Percentiles rank a stretch among this genome's conserved stretches.
Conservation (phyloP, 495 filamentous ascomycete species). For the Clohesyomyces aquaticus region DNA sequence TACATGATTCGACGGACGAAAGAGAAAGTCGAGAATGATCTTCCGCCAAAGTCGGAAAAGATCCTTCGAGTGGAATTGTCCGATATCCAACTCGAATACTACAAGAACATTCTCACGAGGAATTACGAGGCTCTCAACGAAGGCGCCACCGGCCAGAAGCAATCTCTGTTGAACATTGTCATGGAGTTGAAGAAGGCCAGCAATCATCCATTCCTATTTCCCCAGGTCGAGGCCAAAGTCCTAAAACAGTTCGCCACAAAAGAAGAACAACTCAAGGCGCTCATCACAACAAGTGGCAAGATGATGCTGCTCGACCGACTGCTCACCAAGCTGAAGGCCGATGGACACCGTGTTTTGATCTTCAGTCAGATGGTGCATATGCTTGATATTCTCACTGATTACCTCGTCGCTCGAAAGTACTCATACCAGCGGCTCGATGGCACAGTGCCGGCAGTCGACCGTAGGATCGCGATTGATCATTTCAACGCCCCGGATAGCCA, state of each 20-base stretch:
- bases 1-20: slow-evolving; percentile 97
- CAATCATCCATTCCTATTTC: slow-evolving; percentile 98
- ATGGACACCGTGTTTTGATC: slow-evolving; percentile 93
- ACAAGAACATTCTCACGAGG: slow-evolving; percentile 95
- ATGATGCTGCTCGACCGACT: slow-evolving; percentile 98
- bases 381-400: slow-evolving; percentile 93
- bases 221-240: slow-evolving; percentile 85
- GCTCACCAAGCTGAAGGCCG: slow-evolving; percentile 83
- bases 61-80: slow-evolving; percentile 97
- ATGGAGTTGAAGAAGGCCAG: slow-evolving; percentile 99
- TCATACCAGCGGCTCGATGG: slow-evolving; percentile 93
- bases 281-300: slow-evolving; percentile 96
- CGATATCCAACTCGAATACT: slow-evolving; percentile 94
- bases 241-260: slow-evolving; percentile 73
- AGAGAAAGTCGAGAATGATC: slow-evolving; percentile 91
- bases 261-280: slow-evolving; percentile 83
- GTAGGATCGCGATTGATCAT: slow-evolving; percentile 92
- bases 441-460: slow-evolving; percentile 81
- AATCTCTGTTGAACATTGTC: slow-evolving; percentile 96
- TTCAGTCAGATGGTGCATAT: slow-evolving; percentile 99
- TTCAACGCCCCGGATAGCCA: slow-evolving; percentile 93
- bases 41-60: slow-evolving; percentile 96
- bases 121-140: slow-evolving; percentile 95
- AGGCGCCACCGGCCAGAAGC: slow-evolving; percentile 83
- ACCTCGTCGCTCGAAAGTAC: slow-evolving; percentile 85